Percentiles rank a stretch among this genome's conserved stretches.
These are phyloP conservation scores for Fraxinus baroniana DNA, from an alignment of 305 asterid genomes.

Conservation along the genomic window DNA sequence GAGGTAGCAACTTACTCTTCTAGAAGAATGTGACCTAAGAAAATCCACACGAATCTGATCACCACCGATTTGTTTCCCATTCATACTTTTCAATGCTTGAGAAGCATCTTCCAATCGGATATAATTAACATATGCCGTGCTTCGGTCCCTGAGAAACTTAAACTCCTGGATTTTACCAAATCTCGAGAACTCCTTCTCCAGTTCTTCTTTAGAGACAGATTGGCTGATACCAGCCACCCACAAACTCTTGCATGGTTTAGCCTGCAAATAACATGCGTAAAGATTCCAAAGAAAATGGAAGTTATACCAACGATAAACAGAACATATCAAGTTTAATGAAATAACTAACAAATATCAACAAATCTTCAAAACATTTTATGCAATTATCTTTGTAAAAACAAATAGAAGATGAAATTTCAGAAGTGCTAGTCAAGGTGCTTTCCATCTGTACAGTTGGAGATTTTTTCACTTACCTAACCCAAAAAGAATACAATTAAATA, in stretches of 20 bases:
- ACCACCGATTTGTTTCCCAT: conserved; percentile 71
- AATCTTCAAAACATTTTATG: not conserved
- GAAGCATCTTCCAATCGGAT: conserved; percentile 77
- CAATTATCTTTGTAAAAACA: not conserved
- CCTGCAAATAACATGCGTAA: conserved; percentile 49
- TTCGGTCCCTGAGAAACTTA: conserved; percentile 74
- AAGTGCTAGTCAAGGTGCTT: not conserved
- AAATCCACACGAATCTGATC: conserved; percentile 88
- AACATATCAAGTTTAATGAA: not conserved
- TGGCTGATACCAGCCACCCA: conserved; percentile 95
- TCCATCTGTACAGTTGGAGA: not conserved
- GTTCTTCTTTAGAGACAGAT: conserved; percentile 70
- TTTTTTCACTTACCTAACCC: not conserved
- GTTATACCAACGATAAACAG: not conserved
- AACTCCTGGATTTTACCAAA: conserved; percentile 85
- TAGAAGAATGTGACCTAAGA: conserved; percentile 82
- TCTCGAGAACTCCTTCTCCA: conserved; percentile 77
- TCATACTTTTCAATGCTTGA: conserved; percentile 73
- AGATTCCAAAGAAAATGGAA: conserved; percentile 12
- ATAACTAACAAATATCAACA: not conserved
- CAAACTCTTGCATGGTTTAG: conserved; percentile 90
- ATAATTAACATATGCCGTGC: conserved; percentile 83
- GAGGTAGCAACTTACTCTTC: conserved; percentile 61
- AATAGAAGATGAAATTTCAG: not conserved
- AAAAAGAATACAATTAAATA: conserved; percentile 1